A percentile compares a stretch with the other conserved stretches of the same genome.
Conservation (phyloP, 2,329 filamentous ascomycete species). For the Ceratocystis cubensis region DNA sequence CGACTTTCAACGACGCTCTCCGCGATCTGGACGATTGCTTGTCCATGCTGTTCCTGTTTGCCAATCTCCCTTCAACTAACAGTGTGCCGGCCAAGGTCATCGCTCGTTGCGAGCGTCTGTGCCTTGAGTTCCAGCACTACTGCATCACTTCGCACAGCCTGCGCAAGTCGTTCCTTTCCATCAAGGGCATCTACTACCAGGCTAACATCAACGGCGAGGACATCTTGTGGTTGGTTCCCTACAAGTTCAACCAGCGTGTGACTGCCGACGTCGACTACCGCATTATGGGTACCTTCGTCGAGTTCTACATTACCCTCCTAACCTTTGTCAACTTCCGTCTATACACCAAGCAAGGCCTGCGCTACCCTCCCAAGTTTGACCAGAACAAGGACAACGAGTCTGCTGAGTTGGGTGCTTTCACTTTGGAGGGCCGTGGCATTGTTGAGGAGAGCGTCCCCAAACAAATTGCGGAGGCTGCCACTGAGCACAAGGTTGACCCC, state of each 20-base stretch:
- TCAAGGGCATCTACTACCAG: constrained; percentile 99
- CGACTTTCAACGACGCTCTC: constrained; percentile 87
- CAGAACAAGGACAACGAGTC: constrained; percentile 73
- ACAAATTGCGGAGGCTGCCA: constrained; percentile 37
- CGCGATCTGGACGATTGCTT: constrained; percentile 92
- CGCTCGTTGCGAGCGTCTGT: constrained; percentile 82
- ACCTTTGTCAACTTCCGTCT: constrained; percentile 93
- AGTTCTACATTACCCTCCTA: constrained; percentile 94
- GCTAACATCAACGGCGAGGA: constrained; percentile 95
- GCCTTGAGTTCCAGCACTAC: constrained; percentile 95
- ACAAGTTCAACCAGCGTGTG: constrained; percentile 92
- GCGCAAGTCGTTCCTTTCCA: constrained; percentile 91
- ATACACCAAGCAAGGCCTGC: constrained; percentile 79
- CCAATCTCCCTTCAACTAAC: constrained; percentile 81
- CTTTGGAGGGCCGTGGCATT: constrained; percentile 54
- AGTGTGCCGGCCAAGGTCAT: constrained; percentile 92
- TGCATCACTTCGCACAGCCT: constrained; percentile 83
- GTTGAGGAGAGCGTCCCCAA: constrained; percentile 14
- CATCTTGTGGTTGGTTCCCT: constrained; percentile 91
- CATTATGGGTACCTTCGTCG: constrained; percentile 98
- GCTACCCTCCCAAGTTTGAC: constrained; percentile 94
- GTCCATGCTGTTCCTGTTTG: constrained; percentile 94
- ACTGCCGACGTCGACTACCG: constrained; percentile 93
- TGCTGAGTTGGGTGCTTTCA: constrained; percentile 82
- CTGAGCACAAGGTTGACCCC: constrained; percentile 43